Evolutionary conservation across 495 filamentous ascomycete species (phyloP), one percentile per base, ranked within the genome.

Genomic region (Talaromyces borbonicus): DNA sequence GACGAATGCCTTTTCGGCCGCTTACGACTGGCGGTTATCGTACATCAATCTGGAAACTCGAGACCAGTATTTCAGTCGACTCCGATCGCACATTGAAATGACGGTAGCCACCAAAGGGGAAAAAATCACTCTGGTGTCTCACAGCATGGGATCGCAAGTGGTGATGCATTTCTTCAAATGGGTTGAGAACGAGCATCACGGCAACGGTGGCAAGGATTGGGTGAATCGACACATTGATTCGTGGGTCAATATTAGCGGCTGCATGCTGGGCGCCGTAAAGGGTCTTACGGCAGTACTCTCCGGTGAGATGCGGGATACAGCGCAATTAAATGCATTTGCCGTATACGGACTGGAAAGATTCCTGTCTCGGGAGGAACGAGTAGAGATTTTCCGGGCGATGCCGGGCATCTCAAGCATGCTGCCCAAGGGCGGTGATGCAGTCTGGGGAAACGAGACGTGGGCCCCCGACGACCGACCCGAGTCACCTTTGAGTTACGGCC

Each of bases 331-430:
- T 59, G 76, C 89, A n/a, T 95, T 97, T 51, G 92, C 92, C 7
- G 89, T 98, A 9, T 98, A 96, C 55, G 93, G 92, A 0, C 77
- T 98, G 1, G 92, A 98, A 63, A 95, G 90, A 54, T 98, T 98
- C 62, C 74, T 98, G 5, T 85, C 80, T 51, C 85, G 83, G 49
- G 78, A 88, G 43, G 92, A 98, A 59, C 78, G 92, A 36, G 87
- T 84, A 5, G 88, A 96, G 58, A 87, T 98, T 25, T 94, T 98
- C 69, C 80, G 93, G 42, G 86, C 87, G 24, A 97, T 97, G 90
- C 93, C 92, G 0, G 92, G 92, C 4, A 87, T 95, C 43, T 90
- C 85, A 14, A 90, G 85, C 47, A 96, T 98, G 89, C 74, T 98
- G 1, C 92, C 92, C n/a, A 89, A 95, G 42, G 92, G 93, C 20